These are phyloP conservation scores for Umbelopsis ramanniana DNA, from an alignment of 192 early-diverging fungal genomes.

Conservation along the genomic window DNA sequence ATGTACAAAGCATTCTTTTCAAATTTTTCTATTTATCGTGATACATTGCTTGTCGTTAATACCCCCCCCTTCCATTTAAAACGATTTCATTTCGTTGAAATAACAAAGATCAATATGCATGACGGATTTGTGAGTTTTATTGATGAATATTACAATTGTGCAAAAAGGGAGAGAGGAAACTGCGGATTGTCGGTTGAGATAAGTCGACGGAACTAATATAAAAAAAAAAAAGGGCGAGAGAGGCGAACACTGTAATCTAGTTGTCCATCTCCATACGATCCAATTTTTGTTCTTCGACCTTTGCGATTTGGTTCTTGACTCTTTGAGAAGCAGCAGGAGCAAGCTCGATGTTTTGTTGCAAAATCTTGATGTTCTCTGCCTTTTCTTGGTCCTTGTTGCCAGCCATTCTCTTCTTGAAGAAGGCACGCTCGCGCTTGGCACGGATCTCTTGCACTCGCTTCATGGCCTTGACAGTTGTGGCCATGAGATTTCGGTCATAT, in stretches of 20 bases:
- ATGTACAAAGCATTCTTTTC: not conserved
- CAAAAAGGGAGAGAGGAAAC: constrained; percentile 19
- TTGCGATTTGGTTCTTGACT: constrained; percentile 68
- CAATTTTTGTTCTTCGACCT: constrained; percentile 52
- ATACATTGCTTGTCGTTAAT: not conserved
- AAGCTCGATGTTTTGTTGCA: constrained; percentile 90
- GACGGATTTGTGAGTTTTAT: constrained; percentile 18
- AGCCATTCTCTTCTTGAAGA: constrained; percentile 89
- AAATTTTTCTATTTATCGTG: not conserved
- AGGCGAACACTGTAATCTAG: constrained; percentile 32
- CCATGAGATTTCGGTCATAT: constrained; percentile 97
- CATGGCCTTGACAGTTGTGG: constrained; percentile 98
- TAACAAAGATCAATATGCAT: not conserved
- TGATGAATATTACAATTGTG: constrained; percentile 28
- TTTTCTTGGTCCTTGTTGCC: constrained; percentile 86
- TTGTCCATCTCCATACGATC: constrained; percentile 70
- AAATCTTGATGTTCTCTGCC: constrained; percentile 71
- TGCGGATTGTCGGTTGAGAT: not conserved
- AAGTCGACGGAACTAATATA: constrained; percentile 1
- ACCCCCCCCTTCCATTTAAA: not conserved
- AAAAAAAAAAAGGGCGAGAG: constrained; percentile 11
- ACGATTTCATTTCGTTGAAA: not conserved
- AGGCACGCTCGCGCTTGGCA: constrained; percentile 89
- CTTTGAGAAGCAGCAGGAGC: constrained; percentile 64
- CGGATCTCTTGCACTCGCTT: constrained; percentile 96